Base-by-base conservation (phyloP, 306 rosid species). In the Cicer arietinum region DNA sequence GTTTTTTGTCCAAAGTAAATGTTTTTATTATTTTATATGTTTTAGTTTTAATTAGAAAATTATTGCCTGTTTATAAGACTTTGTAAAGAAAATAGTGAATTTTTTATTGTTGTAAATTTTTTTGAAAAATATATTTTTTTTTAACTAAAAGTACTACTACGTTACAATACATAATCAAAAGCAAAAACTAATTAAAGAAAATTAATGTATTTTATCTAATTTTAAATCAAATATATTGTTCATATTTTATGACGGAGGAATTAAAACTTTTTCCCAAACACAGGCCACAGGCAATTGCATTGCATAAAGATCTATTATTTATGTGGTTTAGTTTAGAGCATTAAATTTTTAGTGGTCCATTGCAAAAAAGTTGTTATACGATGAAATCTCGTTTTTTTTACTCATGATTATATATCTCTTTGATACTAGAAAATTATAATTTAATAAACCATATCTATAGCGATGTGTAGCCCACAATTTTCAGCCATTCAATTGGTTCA, bases 321-420 rank as follows among this genome's bases (percentile, higher is more conserved):
- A 54, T 3, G 60, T 54, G 18, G 60, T 12, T 62, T 11, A 40
- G 22, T n/a, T 39, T 40, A n/a, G 7, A 14, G 69, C 37, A 64
- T 64, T 68, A 7, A 46, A 68, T 68, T 68, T 13, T 5, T 13
- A 8, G 59, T 68, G 73, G 73, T 68, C 73, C 73, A 68, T 9
- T 13, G 10, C 58, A 12, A 11, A 74, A 48, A 48, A 47, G 59
- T 46, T 43, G 78, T 74, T 30, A 30, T 30, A 30, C 37, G 37
- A 30, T 30, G 37, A 30, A 3, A 30, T 30, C 37, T 30, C 37
- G 5, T 30, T 30, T 30, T 30, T 30, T 30, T 30, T 3, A 30
- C 37, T 30, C 37, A 0, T 30, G 37, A 30, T 30, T 3, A 30
- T 30, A 30, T 30, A 0, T 30, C 37, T 30, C 37, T 30, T 4